Percentiles rank a stretch among this genome's conserved stretches.
These are phyloP conservation scores for Fusarium guadeloupense DNA, from an alignment of 2,329 filamentous ascomycete genomes.

Conservation along the genomic window DNA sequence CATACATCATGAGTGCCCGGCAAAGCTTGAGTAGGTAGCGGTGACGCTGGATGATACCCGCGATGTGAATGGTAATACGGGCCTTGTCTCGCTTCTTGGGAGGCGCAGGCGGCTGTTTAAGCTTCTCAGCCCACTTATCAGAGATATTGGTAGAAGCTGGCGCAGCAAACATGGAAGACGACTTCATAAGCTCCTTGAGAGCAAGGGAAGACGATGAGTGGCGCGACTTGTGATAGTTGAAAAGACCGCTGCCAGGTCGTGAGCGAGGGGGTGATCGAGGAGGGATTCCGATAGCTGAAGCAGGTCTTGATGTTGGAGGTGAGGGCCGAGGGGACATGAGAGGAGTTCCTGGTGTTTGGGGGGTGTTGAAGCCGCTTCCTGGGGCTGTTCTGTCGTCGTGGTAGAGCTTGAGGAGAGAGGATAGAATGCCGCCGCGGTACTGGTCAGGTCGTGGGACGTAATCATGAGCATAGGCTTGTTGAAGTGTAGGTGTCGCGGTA, in stretches of 20 bases:
- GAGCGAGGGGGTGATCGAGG: conserved; percentile 46
- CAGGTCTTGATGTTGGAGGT: conserved; percentile 52
- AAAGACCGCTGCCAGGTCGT: conserved; percentile 51
- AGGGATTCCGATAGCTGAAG: conserved; percentile 49
- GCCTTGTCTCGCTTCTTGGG: conserved; percentile 51
- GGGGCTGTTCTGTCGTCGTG: conserved; percentile 56
- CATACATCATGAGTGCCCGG: conserved; percentile 86
- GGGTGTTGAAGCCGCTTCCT: conserved; percentile 55
- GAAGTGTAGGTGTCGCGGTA: conserved; percentile 50
- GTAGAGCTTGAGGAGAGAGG: conserved; percentile 76
- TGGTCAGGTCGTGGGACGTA: conserved; percentile 73
- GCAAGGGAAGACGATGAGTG: conserved; percentile 56
- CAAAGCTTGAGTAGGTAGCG: conserved; percentile 87
- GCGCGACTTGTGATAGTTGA: conserved; percentile 54
- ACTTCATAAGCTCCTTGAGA: conserved; percentile 62
- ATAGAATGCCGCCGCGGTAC: conserved; percentile 78
- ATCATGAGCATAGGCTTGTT: conserved; percentile 60
- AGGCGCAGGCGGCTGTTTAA: conserved; percentile 50
- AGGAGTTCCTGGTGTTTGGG: conserved; percentile 51
- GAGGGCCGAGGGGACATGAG: conserved; percentile 54
- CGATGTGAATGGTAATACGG: conserved; percentile 67
- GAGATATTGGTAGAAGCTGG: conserved; percentile 57
- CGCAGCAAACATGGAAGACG: conserved; percentile 61
- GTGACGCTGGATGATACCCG: conserved; percentile 78
- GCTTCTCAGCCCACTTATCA: conserved; percentile 56